Percentiles rank a stretch among this genome's conserved stretches.
Evolutionary conservation across 306 rosid species (phyloP).

Genomic region (Ammopiptanthus mongolicus): DNA sequence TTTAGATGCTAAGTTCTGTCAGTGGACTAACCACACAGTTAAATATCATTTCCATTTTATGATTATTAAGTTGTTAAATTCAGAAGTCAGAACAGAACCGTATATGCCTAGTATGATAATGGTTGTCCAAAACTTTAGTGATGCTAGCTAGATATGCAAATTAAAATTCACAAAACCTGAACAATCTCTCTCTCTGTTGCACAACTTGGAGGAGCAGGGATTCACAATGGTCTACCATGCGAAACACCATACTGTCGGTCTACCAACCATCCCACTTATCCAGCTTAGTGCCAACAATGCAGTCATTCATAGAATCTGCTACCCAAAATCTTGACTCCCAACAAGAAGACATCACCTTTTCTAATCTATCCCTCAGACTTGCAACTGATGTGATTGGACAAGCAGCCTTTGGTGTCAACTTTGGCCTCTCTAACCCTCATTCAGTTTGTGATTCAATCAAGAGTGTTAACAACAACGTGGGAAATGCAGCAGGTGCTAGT

Average conservation of each 20-base stretch:
- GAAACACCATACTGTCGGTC: slow-evolving; percentile 67
- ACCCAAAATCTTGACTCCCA: slow-evolving; percentile 53
- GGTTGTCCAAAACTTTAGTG: background rate
- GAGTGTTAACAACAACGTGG: background rate
- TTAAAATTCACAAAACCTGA: background rate
- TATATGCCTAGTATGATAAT: background rate
- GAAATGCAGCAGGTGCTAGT: background rate
- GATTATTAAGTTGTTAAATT: background rate
- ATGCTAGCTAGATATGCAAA: background rate
- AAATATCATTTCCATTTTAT: background rate
- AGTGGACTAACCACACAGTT: slow-evolving; percentile 18
- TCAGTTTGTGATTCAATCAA: slow-evolving; percentile 25
- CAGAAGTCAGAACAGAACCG: background rate
- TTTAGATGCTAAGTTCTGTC: background rate
- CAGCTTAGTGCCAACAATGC: slow-evolving; percentile 79
- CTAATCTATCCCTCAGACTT: slow-evolving; percentile 63
- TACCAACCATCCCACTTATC: slow-evolving; percentile 82
- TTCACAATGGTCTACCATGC: slow-evolving; percentile 83
- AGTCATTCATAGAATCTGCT: slow-evolving; percentile 66
- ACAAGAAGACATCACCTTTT: slow-evolving; percentile 51
- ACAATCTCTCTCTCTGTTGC: background rate
- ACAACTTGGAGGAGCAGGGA: slow-evolving; percentile 51
- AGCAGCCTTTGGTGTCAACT: slow-evolving; percentile 91
- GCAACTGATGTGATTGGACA: slow-evolving; percentile 83
- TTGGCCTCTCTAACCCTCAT: slow-evolving; percentile 61